These are phyloP conservation scores for Daedaleopsis nitida DNA, from an alignment of 768 basidiomycete species.

Conservation along the genomic window DNA sequence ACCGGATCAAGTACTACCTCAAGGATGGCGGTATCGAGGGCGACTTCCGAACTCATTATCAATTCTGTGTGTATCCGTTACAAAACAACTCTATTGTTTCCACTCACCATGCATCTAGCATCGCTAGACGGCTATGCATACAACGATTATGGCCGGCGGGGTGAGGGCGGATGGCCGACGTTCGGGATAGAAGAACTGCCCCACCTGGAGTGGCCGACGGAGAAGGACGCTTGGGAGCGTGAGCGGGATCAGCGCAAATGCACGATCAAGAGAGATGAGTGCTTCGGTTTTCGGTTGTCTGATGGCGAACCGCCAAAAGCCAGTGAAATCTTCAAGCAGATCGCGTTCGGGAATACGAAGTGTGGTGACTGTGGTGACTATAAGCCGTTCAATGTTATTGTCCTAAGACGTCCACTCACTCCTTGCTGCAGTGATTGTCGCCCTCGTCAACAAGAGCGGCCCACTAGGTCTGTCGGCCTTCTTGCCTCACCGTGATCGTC, in stretches of 20 bases:
- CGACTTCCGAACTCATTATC: slow-evolving; percentile 20
- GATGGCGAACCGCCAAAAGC: slow-evolving; percentile 18
- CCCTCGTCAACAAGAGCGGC: slow-evolving; percentile 35
- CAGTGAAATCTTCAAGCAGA: slow-evolving; percentile 34
- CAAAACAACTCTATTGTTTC: background rate
- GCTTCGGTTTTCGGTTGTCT: slow-evolving; percentile 26
- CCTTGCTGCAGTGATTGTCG: slow-evolving; percentile 28
- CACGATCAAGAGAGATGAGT: slow-evolving; percentile 24
- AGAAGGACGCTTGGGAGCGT: slow-evolving; percentile 1
- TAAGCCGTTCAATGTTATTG: background rate
- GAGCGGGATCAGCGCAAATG: slow-evolving; percentile 14
- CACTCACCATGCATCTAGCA: slow-evolving; percentile 17
- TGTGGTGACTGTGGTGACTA: slow-evolving; percentile 41
- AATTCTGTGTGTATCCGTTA: slow-evolving; percentile 25
- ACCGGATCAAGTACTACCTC: slow-evolving; percentile 21
- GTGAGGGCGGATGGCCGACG: slow-evolving; percentile 17
- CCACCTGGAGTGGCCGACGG: background rate
- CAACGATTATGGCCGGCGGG: slow-evolving; percentile 13
- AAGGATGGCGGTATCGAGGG: slow-evolving; percentile 17
- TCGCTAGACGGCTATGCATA: slow-evolving; percentile 40
- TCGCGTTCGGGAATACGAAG: slow-evolving; percentile 32
- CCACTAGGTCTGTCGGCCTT: slow-evolving; percentile 37
- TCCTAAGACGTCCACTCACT: background rate
- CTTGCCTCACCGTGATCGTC: slow-evolving; percentile 31
- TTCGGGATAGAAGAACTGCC: background rate